Evolutionary conservation across 208 protist genomes (phyloP).

Genomic region (Trypanosoma rangeli): DNA sequence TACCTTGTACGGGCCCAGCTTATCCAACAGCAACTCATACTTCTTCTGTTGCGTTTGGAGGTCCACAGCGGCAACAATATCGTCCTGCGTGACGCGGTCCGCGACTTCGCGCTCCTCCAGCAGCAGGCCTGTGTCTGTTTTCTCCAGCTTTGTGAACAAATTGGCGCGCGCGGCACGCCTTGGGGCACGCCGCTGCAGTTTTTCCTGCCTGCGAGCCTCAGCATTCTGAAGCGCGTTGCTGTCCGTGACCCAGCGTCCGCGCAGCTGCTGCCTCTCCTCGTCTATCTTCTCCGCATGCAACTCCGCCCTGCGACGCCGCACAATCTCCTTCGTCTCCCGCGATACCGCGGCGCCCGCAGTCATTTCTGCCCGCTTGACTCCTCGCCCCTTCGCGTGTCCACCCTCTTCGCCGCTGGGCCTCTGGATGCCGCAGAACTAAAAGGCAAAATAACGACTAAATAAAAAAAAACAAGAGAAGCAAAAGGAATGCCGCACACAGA

Average conservation of each 20-base stretch:
- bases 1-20: slow-evolving; percentile 94
- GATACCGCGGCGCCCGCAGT: slow-evolving; percentile 33
- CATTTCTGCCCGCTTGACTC: background rate
- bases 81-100: slow-evolving; percentile 91
- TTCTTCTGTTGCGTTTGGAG: slow-evolving; percentile 92
- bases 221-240: slow-evolving; percentile 58
- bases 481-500: background rate
- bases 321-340: slow-evolving; percentile 56
- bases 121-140: slow-evolving; percentile 65
- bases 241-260: slow-evolving; percentile 84
- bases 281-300: slow-evolving; percentile 32
- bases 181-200: slow-evolving; percentile 57
- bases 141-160: slow-evolving; percentile 69
- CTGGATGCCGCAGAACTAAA: background rate
- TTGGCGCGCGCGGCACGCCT: slow-evolving; percentile 65
- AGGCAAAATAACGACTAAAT: background rate
- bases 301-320: slow-evolving; percentile 51
- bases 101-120: slow-evolving; percentile 90
- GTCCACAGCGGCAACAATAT: slow-evolving; percentile 91
- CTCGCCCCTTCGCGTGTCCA: background rate
- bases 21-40: slow-evolving; percentile 93
- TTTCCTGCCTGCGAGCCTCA: slow-evolving; percentile 50
- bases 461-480: background rate
- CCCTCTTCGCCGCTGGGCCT: background rate
- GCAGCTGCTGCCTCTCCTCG: slow-evolving; percentile 63